Evolutionary conservation across 2,329 filamentous ascomycete genomes (phyloP).

Genomic region (Annulohypoxylon truncatum): DNA sequence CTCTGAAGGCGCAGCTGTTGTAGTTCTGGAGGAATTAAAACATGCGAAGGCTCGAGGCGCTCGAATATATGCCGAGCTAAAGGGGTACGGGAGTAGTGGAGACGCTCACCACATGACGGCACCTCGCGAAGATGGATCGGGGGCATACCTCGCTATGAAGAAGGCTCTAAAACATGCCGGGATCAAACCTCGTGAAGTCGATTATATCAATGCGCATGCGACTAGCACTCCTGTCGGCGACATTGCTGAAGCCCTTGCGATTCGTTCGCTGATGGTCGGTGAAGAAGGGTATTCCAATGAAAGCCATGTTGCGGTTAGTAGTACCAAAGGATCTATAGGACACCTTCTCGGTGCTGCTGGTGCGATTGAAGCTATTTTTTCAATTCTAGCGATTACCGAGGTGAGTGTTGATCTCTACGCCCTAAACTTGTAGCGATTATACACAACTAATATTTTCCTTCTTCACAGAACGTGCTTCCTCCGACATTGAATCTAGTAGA

Average conservation of each 20-base stretch:
- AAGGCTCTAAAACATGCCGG: conserved; percentile 79
- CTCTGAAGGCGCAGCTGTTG: conserved; percentile 87
- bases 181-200: conserved; percentile 75
- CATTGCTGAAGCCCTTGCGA: conserved; percentile 85
- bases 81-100: conserved; percentile 88
- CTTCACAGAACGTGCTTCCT: conserved; percentile 76
- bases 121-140: conserved; percentile 82
- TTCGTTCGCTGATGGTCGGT: conserved; percentile 80
- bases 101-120: conserved; percentile 96
- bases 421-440: background rate
- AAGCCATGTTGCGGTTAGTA: conserved; percentile 81
- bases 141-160: conserved; percentile 87
- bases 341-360: conserved; percentile 93
- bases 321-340: conserved; percentile 92
- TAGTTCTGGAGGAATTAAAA: conserved; percentile 89
- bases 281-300: conserved; percentile 72
- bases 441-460: conserved; percentile 23
- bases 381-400: conserved; percentile 80
- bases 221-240: conserved; percentile 90
- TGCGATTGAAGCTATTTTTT: conserved; percentile 88
- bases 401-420: conserved; percentile 61
- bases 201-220: conserved; percentile 96
- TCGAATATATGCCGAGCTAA: conserved; percentile 86
- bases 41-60: conserved; percentile 85
- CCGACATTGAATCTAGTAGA: conserved; percentile 86